Conservation (phyloP, 192 early-diverging fungal genomes). For the Chytriomyces sp. region DNA sequence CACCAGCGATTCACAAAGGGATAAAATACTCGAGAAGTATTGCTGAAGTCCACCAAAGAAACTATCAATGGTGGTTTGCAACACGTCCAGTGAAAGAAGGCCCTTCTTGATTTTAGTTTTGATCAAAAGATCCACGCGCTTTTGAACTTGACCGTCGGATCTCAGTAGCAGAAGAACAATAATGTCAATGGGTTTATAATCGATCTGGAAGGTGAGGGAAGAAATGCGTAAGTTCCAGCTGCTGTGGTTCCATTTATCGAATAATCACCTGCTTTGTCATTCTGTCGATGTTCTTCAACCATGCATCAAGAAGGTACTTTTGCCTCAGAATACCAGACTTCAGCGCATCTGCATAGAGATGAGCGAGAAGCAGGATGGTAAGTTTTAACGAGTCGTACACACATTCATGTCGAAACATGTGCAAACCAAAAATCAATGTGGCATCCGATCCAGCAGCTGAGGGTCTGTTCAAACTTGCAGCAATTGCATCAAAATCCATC, state of each 20-base stretch:
- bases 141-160: constrained; percentile 12
- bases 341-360: constrained; percentile 1
- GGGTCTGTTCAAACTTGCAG: neutral
- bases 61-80: neutral
- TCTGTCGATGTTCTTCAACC: constrained; percentile 15
- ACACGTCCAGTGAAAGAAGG: neutral
- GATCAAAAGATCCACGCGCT: constrained; percentile 9
- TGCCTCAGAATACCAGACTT: constrained; percentile 25
- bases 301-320: constrained; percentile 24
- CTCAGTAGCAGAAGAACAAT: constrained; percentile 25
- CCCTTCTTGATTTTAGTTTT: constrained; percentile 4
- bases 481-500: constrained; percentile 23
- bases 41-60: constrained; percentile 24
- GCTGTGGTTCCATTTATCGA: neutral
- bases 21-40: constrained; percentile 19
- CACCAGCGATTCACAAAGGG: constrained; percentile 4
- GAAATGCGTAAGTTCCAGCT: neutral
- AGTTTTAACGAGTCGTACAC: too few species aligned
- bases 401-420: neutral
- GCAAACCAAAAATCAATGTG: constrained; percentile 17
- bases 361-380: neutral
- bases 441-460: neutral
- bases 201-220: neutral
- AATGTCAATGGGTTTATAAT: constrained; percentile 24
- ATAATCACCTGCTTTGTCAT: neutral